Evolutionary conservation across 495 filamentous ascomycete species (phyloP), one percentile per base, ranked within the genome.

Genomic region (Hypoxylon trugodes): DNA sequence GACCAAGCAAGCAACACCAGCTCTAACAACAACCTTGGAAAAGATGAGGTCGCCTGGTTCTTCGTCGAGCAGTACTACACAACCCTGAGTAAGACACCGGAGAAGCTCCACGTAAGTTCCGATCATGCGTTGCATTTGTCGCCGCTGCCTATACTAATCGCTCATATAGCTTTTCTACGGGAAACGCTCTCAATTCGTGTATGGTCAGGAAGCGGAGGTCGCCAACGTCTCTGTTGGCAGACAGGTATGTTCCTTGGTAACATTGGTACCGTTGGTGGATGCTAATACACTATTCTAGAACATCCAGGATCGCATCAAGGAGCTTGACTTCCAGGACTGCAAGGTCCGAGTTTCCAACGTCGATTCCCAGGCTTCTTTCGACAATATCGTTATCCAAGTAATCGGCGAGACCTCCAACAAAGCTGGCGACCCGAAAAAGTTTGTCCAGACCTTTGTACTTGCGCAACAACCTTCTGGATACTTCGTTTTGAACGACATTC

Each of bases 31-130:
- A 72, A 72, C 26, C 75, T 81, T 9, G 67, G 75, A 38, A 96
- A 95, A 75, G 91, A 93, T 76, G 92, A 98, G 77, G 90, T 98
- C 48, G 95, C 92, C 68, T 98, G 95, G 95, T 97, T 93, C 76
- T 98, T 98, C 65, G 95, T 98, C 28, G 96, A 98, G 83, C 93
- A 96, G 73, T 98, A 96, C 82, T 98, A 98, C 76, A 98, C 92
- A 61, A 98, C 91, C 62, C 82, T 98, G 69, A 96, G 92, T 86
- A 91, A 92, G 73, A 89, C 81, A 59, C 95, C 96, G 12, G 93
- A 96, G 68, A 96, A 94, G 77, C 86, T 98, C 59, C 92, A 92
- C 71, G 90, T 93, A 77, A 79, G 89, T 83, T 16, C 15, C 16
- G 0, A 10, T 30, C 21, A 46, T 8, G 18, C 40, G 35, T 47